These are phyloP conservation scores for Ajuga chamaepitys DNA, from an alignment of 257 asterid genomes.

Conservation along the genomic window DNA sequence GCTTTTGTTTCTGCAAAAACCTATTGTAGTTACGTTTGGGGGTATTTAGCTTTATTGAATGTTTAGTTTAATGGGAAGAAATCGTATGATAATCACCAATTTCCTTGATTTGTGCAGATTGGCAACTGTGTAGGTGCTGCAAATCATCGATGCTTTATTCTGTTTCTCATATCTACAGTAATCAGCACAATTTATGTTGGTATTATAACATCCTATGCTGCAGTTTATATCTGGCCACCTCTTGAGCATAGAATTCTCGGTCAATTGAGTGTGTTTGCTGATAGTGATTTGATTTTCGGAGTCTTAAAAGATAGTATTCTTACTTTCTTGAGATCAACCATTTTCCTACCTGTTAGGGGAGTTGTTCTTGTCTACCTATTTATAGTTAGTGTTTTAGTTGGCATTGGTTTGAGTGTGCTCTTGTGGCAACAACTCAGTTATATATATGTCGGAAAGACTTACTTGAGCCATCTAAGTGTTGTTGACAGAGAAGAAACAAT, in stretches of 20 bases:
- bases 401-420: constrained; percentile 65
- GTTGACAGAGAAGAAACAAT: constrained; percentile 35
- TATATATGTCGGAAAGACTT: constrained; percentile 79
- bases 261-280: constrained; percentile 19
- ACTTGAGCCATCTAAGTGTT: constrained; percentile 60
- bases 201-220: constrained; percentile 50
- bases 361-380: constrained; percentile 68
- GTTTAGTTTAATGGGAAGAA: background rate
- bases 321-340: constrained; percentile 50
- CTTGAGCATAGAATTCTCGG: constrained; percentile 15
- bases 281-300: constrained; percentile 24
- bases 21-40: background rate
- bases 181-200: constrained; percentile 48
- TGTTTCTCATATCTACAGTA: constrained; percentile 75
- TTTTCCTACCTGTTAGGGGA: constrained; percentile 66
- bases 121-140: constrained; percentile 93
- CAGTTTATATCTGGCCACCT: constrained; percentile 49
- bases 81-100: constrained; percentile 8
- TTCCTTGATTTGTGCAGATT: constrained; percentile 48
- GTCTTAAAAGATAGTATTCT: constrained; percentile 37
- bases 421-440: constrained; percentile 88
- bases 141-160: constrained; percentile 66
- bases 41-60: background rate
- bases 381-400: constrained; percentile 67
- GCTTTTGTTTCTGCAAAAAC: background rate